Base-by-base conservation (phyloP, 179 eudicot genomes). In the Beta lomatogona region DNA sequence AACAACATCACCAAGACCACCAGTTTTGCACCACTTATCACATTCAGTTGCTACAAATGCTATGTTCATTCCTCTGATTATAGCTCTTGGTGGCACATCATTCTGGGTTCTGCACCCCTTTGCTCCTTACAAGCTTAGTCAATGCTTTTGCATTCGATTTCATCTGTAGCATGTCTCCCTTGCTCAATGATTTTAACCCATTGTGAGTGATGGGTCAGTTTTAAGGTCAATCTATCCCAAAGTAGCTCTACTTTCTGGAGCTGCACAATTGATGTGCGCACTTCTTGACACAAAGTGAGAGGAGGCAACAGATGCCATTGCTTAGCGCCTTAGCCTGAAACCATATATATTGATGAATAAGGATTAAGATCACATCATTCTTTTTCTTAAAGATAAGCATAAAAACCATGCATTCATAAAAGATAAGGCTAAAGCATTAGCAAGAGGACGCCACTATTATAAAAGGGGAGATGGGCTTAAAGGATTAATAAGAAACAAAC, bases 1-100 rank as follows among this genome's bases (percentile, higher is more conserved):
- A 79, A 92, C 86, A 77, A 94, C 98, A 60, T 94, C 98, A 72
- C 98, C 98, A 52, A 94, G 97, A 52, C 98, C 98, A 14, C 98
- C 98, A 41, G 97, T 92, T 87, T 94, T 94, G 84, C 95, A 90
- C 94, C 93, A 94, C 13, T 97, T 97, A 77, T 90, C 91, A 50
- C 85, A 88, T 88, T 94, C 98, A 6, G 93, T 83, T 61, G 84
- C 88, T 13, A 94, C 91, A 76, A 91, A 89, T 14, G 89, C 82
- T 79, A 92, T 14, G 57, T 79, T 87, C 96, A 93, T 91, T 71
- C 95, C 97, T 66, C 65, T 28, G 31, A 57, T 57, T 31, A 36
- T 18, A 13, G 77, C 22, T 73, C 77, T 25, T 6, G 45, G 19
- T 16, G 77, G 77, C 66, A 57, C 65, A 75, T 57, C 65, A 75